Base-by-base conservation (phyloP, 768 basidiomycete species). In the Suillus lakei region DNA sequence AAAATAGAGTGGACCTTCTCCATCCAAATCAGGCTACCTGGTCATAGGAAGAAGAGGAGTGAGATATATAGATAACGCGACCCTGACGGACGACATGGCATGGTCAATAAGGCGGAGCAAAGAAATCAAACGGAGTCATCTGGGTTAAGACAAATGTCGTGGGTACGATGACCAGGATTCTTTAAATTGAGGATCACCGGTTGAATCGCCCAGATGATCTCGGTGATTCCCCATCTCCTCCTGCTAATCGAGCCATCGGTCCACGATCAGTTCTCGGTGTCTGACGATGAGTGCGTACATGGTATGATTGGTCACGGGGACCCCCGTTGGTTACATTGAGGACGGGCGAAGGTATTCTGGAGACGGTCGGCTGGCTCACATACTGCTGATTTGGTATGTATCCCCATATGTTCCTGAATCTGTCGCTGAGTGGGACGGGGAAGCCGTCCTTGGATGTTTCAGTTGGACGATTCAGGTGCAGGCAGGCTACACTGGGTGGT, bases 111-210 rank as follows among this genome's bases (percentile, higher is more conserved):
- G 21, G 53, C 53, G 53, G 53, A 34, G 32, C 2, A 54, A 34
- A 54, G 21, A 10, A 34, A 54, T 32, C 30, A 54, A n/a, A 54
- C 53, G 53, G 53, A 32, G 30, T 32, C 53, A 54, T n/a, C 32
- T 54, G 30, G 53, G 53, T 54, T 4, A 36, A 54, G 30, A 54
- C 51, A 34, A 54, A 34, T 34, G 3, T 34, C 53, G 53, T 34
- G 53, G 53, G 30, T 32, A 54, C 53, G 51, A 54, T 54, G 32
- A 13, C 53, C 53, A 54, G 53, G 53, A 34, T 34, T 59, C 58
- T 59, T 58, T 59, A 59, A 41, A 59, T 59, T 59, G 58, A 38
- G 53, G 26, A 59, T 59, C 58, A 59, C 58, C 58, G 58, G 26
- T 59, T 38, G 26, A 59, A 59, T 59, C 58, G 38, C 38, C 58